These are phyloP conservation scores for Neurospora sp. DNA, from an alignment of 495 filamentous ascomycete species.

Conservation along the genomic window DNA sequence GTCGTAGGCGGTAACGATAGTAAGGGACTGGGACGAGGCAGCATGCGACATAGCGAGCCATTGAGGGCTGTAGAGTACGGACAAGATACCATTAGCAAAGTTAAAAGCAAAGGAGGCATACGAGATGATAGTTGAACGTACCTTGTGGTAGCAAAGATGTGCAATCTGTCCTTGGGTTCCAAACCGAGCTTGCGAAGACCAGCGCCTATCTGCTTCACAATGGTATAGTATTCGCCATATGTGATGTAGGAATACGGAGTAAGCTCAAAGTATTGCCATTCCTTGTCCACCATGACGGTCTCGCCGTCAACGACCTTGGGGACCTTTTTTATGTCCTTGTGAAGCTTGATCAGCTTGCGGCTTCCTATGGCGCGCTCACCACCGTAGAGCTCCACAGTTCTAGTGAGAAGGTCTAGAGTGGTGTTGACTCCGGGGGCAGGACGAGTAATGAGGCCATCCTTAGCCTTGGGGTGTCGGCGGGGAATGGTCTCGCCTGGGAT, in stretches of 20 bases:
- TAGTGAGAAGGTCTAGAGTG: constrained; percentile 48
- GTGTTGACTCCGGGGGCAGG: constrained; percentile 46
- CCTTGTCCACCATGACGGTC: constrained; percentile 51
- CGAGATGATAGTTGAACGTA: constrained; percentile 6
- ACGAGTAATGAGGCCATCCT: constrained; percentile 39
- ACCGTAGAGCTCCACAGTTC: constrained; percentile 41
- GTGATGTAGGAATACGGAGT: constrained; percentile 49
- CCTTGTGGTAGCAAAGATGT: constrained; percentile 54
- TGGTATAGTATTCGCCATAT: constrained; percentile 50
- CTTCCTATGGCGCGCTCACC: constrained; percentile 49
- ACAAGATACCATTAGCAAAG: constrained; percentile 5
- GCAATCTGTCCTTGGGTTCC: constrained; percentile 36
- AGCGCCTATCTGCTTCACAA: constrained; percentile 42
- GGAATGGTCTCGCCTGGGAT: constrained; percentile 56
- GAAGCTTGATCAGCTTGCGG: constrained; percentile 47
- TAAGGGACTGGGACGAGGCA: constrained; percentile 81
- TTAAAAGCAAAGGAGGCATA: not conserved
- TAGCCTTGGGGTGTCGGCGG: constrained; percentile 44
- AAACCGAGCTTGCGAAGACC: constrained; percentile 51
- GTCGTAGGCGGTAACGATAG: constrained; percentile 91
- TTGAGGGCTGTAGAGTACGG: constrained; percentile 24
- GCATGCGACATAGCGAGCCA: constrained; percentile 50
- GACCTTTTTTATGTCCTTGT: constrained; percentile 56
- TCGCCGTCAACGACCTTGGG: constrained; percentile 57
- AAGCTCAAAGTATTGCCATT: constrained; percentile 60